Percentiles rank a stretch among this genome's conserved stretches.
Conservation (phyloP, 2,329 filamentous ascomycete genomes). For the Stachybotrys chlorohalonatus region DNA sequence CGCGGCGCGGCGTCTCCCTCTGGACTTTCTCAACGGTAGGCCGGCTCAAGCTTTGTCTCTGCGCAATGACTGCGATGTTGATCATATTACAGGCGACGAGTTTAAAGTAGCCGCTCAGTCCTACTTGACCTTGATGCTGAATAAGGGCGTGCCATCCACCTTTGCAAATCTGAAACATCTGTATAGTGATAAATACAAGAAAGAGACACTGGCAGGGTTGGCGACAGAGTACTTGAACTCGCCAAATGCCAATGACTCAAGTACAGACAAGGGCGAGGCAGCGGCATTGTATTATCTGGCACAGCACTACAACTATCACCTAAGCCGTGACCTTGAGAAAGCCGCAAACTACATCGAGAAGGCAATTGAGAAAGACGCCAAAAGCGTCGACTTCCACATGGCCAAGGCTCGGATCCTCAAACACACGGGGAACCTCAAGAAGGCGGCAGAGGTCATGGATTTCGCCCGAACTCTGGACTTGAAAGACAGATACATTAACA, state of each 20-base stretch:
- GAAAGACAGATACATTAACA: conserved; percentile 95
- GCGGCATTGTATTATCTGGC: conserved; percentile 88
- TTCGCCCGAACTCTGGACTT: conserved; percentile 75
- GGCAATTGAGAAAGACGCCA: conserved; percentile 68
- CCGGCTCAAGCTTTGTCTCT: neutral
- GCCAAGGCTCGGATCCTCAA: conserved; percentile 94
- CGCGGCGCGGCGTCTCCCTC: conserved; percentile 73
- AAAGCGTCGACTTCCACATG: conserved; percentile 86
- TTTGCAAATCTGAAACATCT: conserved; percentile 96
- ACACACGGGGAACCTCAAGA: conserved; percentile 69
- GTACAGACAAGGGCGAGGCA: conserved; percentile 54
- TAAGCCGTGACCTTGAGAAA: conserved; percentile 75
- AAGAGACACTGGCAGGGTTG: conserved; percentile 62
- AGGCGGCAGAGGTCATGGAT: conserved; percentile 83
- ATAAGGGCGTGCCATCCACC: conserved; percentile 88
- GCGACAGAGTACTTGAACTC: conserved; percentile 70
- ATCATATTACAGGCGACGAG: conserved; percentile 51
- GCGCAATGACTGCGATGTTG: conserved; percentile 3
- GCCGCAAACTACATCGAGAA: conserved; percentile 77
- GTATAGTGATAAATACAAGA: conserved; percentile 72
- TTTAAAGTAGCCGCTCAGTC: conserved; percentile 70
- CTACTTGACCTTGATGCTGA: conserved; percentile 78
- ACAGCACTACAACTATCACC: conserved; percentile 91
- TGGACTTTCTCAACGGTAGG: conserved; percentile 76
- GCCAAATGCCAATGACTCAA: conserved; percentile 37